These are phyloP conservation scores for Sarocladium strictum DNA, from an alignment of 2,329 filamentous ascomycete genomes.

Conservation along the genomic window DNA sequence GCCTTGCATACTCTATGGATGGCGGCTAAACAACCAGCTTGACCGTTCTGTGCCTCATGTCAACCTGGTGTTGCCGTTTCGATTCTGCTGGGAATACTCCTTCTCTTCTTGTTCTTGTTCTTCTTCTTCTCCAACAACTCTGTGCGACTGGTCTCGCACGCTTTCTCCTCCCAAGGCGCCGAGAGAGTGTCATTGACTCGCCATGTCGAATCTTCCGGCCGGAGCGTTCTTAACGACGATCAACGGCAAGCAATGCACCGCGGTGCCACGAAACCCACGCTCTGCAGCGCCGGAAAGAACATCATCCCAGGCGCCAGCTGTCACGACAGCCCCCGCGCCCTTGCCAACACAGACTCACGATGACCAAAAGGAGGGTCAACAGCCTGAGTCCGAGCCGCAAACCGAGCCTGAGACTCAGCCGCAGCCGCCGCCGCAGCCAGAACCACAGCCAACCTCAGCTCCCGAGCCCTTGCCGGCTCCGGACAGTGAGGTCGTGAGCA, in stretches of 20 bases:
- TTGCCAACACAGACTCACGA: constrained; percentile 33
- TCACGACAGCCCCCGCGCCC: not conserved
- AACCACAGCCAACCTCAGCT: constrained; percentile 2
- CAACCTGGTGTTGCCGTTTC: constrained; percentile 17
- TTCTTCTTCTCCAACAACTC: constrained; percentile 8
- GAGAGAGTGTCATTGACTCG: constrained; percentile 23
- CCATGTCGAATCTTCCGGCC: constrained; percentile 33
- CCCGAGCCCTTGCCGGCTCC: not conserved
- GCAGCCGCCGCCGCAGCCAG: not conserved
- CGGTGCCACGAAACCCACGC: constrained; percentile 34
- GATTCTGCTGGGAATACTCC: constrained; percentile 9
- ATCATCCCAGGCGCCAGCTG: not conserved
- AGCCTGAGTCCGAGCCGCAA: not conserved
- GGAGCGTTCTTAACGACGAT: constrained; percentile 45
- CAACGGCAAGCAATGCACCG: constrained; percentile 47
- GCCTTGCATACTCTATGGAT: constrained; percentile 5
- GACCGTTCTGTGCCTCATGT: constrained; percentile 30
- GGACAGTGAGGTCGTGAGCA: constrained; percentile 6
- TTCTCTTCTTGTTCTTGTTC: no score
- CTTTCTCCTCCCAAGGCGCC: not conserved
- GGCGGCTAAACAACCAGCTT: constrained; percentile 5
- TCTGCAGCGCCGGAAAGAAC: constrained; percentile 10
- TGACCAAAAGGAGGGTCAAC: not conserved
- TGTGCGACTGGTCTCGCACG: constrained; percentile 36
- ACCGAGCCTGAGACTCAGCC: not conserved